phyloP scores from a whole-genome alignment of 2,329 filamentous ascomycete genomes.

The Nothomitra cinnamomea region DNA sequence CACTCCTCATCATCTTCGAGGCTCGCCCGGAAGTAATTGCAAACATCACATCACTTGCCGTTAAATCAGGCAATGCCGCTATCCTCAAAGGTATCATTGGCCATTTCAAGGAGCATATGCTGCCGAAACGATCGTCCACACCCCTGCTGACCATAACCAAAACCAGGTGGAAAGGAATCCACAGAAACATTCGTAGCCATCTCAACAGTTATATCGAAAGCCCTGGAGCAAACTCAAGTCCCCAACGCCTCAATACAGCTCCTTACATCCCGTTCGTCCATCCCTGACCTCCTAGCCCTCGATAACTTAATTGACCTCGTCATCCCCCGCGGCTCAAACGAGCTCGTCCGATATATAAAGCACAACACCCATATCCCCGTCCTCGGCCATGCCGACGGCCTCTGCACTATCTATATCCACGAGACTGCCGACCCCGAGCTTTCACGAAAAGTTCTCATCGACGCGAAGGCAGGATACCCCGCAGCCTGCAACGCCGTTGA shows the following conservation, averaged over 20 bases:
- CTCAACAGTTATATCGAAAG: conserved; percentile 63
- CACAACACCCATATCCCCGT: conserved; percentile 85
- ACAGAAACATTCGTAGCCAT: conserved; percentile 91
- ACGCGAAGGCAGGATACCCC: conserved; percentile 88
- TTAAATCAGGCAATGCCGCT: conserved; percentile 94
- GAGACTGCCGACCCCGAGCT: conserved; percentile 55
- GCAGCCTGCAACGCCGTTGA: conserved; percentile 94
- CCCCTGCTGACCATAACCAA: not conserved
- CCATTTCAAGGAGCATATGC: too few species aligned
- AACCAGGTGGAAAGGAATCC: conserved; percentile 76
- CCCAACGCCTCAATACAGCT: conserved; percentile 82
- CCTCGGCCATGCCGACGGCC: conserved; percentile 84
- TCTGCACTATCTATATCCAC: conserved; percentile 78
- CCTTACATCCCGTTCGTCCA: conserved; percentile 80
- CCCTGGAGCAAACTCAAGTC: conserved; percentile 55
- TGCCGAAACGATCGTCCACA: not conserved
- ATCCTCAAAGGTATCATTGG: conserved; percentile 61
- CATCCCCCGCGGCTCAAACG: conserved; percentile 81
- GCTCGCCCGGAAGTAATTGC: conserved; percentile 95
- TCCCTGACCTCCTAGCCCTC: conserved; percentile 70
- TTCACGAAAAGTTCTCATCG: conserved; percentile 61
- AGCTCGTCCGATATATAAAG: conserved; percentile 81
- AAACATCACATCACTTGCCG: conserved; percentile 87
- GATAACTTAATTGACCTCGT: conserved; percentile 87
- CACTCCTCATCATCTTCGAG: conserved; percentile 97